These are phyloP conservation scores for Suhomyces terraborum DNA, from an alignment of 1,139 yeast genomes.

Conservation along the genomic window DNA sequence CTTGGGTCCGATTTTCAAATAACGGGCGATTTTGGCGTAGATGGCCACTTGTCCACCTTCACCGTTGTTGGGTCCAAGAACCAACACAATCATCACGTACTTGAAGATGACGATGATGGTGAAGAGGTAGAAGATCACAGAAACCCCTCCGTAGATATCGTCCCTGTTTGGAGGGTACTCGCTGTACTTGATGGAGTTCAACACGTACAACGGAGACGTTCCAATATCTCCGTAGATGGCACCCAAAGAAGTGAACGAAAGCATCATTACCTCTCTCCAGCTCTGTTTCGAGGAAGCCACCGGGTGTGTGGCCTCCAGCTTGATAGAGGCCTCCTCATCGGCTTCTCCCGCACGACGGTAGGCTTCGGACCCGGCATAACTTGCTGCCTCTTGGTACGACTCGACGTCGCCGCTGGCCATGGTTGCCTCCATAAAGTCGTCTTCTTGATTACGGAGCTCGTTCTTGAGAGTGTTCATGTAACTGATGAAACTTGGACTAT, in stretches of 20 bases:
- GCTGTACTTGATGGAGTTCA: slow-evolving; percentile 45
- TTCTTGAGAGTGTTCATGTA: slow-evolving; percentile 8
- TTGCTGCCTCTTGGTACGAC: slow-evolving; percentile 3
- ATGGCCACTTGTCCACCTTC: slow-evolving; percentile 67
- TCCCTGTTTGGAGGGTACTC: slow-evolving; percentile 33
- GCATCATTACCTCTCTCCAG: slow-evolving; percentile 27
- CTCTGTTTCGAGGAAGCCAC: slow-evolving; percentile 19
- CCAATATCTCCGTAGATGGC: slow-evolving; percentile 65
- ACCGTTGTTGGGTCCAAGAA: slow-evolving; percentile 55
- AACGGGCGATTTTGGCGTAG: slow-evolving; percentile 56
- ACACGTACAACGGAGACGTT: slow-evolving; percentile 59
- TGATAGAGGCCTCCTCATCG: slow-evolving; percentile 20
- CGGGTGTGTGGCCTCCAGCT: slow-evolving; percentile 7
- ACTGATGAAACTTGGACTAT: not conserved
- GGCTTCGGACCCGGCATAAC: slow-evolving; percentile 6
- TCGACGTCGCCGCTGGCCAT: not conserved
- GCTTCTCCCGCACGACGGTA: slow-evolving; percentile 7
- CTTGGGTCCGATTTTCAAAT: slow-evolving; percentile 48
- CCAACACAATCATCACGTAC: slow-evolving; percentile 50
- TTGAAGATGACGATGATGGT: slow-evolving; percentile 54
- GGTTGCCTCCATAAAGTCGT: not conserved
- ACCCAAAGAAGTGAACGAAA: slow-evolving; percentile 48
- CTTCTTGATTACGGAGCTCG: slow-evolving; percentile 2
- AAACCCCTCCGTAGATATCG: slow-evolving; percentile 53
- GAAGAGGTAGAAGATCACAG: slow-evolving; percentile 57